Percentiles rank a stretch among this genome's conserved stretches.
Conservation (phyloP, 2,329 filamentous ascomycete species). For the Penicillium paneum region DNA sequence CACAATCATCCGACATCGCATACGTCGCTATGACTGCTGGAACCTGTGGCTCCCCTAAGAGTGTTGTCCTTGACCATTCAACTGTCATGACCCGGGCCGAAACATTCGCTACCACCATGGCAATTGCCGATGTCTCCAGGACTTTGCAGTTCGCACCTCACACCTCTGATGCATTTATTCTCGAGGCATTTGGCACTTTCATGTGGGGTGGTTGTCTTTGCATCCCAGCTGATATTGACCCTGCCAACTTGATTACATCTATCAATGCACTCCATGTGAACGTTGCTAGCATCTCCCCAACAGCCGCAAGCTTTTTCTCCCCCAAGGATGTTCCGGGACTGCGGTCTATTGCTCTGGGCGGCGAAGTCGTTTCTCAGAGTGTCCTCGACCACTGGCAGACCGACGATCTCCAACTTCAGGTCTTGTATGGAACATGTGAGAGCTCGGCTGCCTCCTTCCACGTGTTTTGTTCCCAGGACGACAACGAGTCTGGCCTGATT, state of each 20-base stretch:
- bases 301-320: slow-evolving; percentile 17
- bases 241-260: slow-evolving; percentile 54
- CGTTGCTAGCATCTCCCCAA: slow-evolving; percentile 37
- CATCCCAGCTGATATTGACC: slow-evolving; percentile 46
- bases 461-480: not conserved
- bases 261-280: slow-evolving; percentile 41
- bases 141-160: slow-evolving; percentile 45
- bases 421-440: slow-evolving; percentile 27
- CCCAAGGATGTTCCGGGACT: slow-evolving; percentile 31
- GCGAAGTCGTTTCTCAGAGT: slow-evolving; percentile 12
- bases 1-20: slow-evolving; percentile 20
- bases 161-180: slow-evolving; percentile 47
- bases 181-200: slow-evolving; percentile 39
- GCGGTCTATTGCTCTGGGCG: slow-evolving; percentile 22
- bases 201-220: slow-evolving; percentile 47
- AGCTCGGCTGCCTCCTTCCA: slow-evolving; percentile 26
- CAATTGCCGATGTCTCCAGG: slow-evolving; percentile 22
- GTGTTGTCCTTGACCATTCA: slow-evolving; percentile 38
- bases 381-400: slow-evolving; percentile 14
- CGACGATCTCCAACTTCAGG: slow-evolving; percentile 20
- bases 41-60: slow-evolving; percentile 31
- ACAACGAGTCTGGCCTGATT: slow-evolving; percentile 10
- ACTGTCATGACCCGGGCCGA: slow-evolving; percentile 31
- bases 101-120: slow-evolving; percentile 26
- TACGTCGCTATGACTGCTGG: slow-evolving; percentile 39